Evolutionary conservation across 441 rosid genomes (phyloP).

Genomic region (Breynia disticha): DNA sequence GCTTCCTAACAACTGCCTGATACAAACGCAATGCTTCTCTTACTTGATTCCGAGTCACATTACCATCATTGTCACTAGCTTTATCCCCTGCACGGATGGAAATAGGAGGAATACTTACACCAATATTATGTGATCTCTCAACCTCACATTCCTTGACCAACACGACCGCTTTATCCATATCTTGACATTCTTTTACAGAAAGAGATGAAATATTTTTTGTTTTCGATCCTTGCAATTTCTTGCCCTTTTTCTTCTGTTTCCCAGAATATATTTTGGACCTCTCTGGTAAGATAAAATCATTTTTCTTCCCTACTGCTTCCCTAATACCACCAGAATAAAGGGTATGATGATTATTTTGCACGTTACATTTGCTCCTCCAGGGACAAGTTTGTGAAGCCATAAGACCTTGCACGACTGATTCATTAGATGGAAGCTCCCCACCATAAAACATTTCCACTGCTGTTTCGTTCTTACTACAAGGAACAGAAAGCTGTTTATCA

Average conservation of each 20-base stretch:
- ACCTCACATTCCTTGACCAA: slow-evolving; percentile 17
- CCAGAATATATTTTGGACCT: slow-evolving; percentile 12
- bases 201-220: slow-evolving; percentile 13
- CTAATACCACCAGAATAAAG: slow-evolving; percentile 10
- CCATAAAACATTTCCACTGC: slow-evolving; percentile 8
- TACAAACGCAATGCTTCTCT: slow-evolving; percentile 66
- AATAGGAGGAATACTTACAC: slow-evolving; percentile 41
- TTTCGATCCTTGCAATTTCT: slow-evolving; percentile 18
- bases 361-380: slow-evolving; percentile 9
- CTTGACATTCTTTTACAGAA: not conserved
- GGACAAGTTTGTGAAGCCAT: not conserved
- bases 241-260: slow-evolving; percentile 16
- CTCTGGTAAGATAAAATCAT: slow-evolving; percentile 13
- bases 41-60: slow-evolving; percentile 44
- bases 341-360: slow-evolving; percentile 1
- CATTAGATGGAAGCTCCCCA: slow-evolving; percentile 9
- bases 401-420: slow-evolving; percentile 23
- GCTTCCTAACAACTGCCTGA: slow-evolving; percentile 51
- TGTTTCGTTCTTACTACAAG: slow-evolving; percentile 5
- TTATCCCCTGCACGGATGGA: slow-evolving; percentile 15
- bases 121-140: slow-evolving; percentile 14
- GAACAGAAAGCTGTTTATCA: slow-evolving; percentile 14
- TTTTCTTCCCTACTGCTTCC: slow-evolving; percentile 24
- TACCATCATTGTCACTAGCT: slow-evolving; percentile 15
- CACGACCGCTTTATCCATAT: slow-evolving; percentile 6